Percentiles rank a stretch among this genome's conserved stretches.
phyloP scores from a whole-genome alignment of 768 basidiomycete genomes.

The Lactarius indigo region DNA sequence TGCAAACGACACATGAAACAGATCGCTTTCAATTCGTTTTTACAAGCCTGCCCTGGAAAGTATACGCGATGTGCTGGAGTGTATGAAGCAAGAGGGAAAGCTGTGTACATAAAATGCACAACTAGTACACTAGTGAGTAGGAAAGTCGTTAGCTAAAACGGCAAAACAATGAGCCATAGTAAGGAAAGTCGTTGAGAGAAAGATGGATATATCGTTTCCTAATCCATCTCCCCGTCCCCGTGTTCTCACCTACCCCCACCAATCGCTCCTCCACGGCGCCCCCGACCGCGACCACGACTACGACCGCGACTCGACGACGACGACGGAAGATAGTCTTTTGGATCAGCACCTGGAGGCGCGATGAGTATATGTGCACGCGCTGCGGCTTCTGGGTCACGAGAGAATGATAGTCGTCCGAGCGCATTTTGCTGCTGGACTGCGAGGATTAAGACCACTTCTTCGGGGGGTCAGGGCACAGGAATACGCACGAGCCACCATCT shows the following conservation, averaged over 20 bases:
- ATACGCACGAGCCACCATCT: conserved; percentile 23
- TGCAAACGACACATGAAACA: conserved; percentile 17
- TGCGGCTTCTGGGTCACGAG: conserved; percentile 23
- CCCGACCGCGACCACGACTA: conserved; percentile 21
- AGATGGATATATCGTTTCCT: background rate
- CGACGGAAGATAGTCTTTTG: conserved; percentile 21
- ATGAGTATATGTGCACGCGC: conserved; percentile 26
- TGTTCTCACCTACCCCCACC: conserved; percentile 20
- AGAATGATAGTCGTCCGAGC: conserved; percentile 26
- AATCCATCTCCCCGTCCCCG: conserved; percentile 23
- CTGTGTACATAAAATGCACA: conserved; percentile 1
- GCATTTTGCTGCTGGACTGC: conserved; percentile 23
- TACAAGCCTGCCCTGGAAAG: background rate
- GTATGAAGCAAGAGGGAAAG: background rate
- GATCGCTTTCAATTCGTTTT: conserved; percentile 10
- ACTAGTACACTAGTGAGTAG: conserved; percentile 11
- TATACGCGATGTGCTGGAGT: background rate
- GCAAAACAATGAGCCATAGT: background rate
- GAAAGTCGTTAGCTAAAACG: conserved; percentile 4
- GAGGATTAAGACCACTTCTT: background rate
- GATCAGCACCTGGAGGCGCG: conserved; percentile 25
- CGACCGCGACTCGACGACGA: too few species aligned
- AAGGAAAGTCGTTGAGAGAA: background rate
- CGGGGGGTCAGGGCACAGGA: background rate
- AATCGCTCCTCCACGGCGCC: conserved; percentile 6